phyloP scores from a whole-genome alignment of 2,329 filamentous ascomycete species.

The Scopulariopsis brevicaulis region DNA sequence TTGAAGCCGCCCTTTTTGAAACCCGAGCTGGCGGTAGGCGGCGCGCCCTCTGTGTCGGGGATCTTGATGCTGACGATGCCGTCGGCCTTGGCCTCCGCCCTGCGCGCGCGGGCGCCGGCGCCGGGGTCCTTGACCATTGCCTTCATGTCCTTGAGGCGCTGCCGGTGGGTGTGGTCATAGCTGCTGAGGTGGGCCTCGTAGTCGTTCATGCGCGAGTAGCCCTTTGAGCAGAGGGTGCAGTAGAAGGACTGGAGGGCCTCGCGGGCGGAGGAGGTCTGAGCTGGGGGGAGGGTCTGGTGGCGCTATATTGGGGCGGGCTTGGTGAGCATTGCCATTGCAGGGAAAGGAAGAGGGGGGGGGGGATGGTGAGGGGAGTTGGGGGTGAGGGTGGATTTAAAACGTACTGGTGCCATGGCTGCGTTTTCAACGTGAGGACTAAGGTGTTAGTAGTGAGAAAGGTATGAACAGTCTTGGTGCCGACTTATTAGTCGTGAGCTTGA shows the following conservation, averaged over 20 bases:
- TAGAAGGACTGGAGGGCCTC: conserved; percentile 73
- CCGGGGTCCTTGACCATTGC: conserved; percentile 65
- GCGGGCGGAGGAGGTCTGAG: conserved; percentile 53
- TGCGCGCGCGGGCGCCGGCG: conserved; percentile 52
- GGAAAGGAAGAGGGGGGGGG: conserved; percentile 20
- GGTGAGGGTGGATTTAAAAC: conserved; percentile 21
- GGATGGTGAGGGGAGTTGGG: conserved; percentile 33
- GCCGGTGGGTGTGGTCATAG: conserved; percentile 93
- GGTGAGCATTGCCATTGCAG: not conserved
- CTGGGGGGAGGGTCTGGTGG: conserved; percentile 45
- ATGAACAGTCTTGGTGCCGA: not conserved
- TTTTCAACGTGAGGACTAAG: not conserved
- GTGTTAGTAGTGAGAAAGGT: not conserved
- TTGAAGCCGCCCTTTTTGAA: conserved; percentile 66
- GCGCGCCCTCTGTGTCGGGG: conserved; percentile 17
- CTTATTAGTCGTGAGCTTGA: not conserved
- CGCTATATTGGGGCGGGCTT: conserved; percentile 23
- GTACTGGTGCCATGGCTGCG: conserved; percentile 43
- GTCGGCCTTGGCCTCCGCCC: conserved; percentile 59
- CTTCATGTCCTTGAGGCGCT: conserved; percentile 81
- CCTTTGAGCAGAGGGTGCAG: conserved; percentile 82
- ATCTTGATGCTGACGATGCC: conserved; percentile 59
- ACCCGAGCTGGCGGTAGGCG: conserved; percentile 19
- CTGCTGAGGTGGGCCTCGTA: conserved; percentile 90
- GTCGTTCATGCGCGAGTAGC: conserved; percentile 89